These are phyloP conservation scores for Diaporthe longicolla DNA, from an alignment of 2,329 filamentous ascomycete genomes.

Conservation along the genomic window DNA sequence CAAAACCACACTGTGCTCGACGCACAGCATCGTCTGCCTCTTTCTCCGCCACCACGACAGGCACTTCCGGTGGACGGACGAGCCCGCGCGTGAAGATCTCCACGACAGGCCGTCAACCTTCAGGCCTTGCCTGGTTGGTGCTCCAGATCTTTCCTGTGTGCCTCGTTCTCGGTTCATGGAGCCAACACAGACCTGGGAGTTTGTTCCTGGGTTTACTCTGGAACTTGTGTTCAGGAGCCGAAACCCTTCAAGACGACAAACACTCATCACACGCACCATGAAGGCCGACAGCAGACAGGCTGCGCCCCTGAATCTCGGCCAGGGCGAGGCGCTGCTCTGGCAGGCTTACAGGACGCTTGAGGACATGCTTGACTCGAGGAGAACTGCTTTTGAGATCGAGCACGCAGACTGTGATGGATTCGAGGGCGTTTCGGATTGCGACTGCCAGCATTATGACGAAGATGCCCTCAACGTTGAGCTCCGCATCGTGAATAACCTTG, in stretches of 20 bases:
- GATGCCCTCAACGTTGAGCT: constrained; percentile 62
- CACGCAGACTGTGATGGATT: constrained; percentile 54
- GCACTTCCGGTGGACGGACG: constrained; percentile 63
- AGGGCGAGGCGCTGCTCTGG: constrained; percentile 64
- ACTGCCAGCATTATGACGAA: constrained; percentile 58
- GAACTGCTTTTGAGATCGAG: constrained; percentile 57
- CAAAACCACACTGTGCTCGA: constrained; percentile 63
- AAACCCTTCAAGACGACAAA: constrained; percentile 52
- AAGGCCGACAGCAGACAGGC: constrained; percentile 63
- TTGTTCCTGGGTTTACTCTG: constrained; percentile 65
- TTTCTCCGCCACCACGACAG: constrained; percentile 66
- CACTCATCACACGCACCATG: constrained; percentile 57
- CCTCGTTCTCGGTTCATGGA: constrained; percentile 61
- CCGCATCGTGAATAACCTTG: constrained; percentile 64
- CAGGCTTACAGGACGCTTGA: constrained; percentile 60
- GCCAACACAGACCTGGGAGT: constrained; percentile 61
- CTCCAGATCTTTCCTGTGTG: constrained; percentile 62
- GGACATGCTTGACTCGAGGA: constrained; percentile 56
- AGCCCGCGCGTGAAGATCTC: constrained; percentile 57
- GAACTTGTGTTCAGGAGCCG: constrained; percentile 61
- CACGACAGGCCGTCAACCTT: constrained; percentile 56
- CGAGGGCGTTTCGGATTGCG: constrained; percentile 55
- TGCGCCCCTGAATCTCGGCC: constrained; percentile 61
- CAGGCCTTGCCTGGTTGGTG: constrained; percentile 57
- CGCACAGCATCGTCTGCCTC: constrained; percentile 64